Percentiles rank a stretch among this genome's conserved stretches.
These are phyloP conservation scores for Vinca minor DNA, from an alignment of 257 asterid genomes.

Conservation along the genomic window DNA sequence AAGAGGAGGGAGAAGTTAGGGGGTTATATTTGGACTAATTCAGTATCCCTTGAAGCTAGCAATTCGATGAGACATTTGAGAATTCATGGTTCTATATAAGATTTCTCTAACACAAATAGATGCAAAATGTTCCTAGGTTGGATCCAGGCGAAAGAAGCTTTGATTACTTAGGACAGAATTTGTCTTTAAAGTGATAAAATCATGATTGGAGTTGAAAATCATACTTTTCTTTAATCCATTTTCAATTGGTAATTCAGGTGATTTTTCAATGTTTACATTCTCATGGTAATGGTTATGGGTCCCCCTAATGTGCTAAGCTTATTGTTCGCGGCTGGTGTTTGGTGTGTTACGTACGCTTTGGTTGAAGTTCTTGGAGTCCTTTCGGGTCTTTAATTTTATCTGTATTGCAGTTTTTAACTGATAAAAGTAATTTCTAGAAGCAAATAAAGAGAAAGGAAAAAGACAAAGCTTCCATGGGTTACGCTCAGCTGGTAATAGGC, in stretches of 20 bases:
- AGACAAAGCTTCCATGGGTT: constrained; percentile 55
- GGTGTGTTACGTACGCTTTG: constrained; percentile 68
- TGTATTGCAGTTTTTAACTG: constrained; percentile 28
- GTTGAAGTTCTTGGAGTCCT: constrained; percentile 57
- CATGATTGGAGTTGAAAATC: background rate
- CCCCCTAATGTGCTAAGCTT: constrained; percentile 41
- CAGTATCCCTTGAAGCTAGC: background rate
- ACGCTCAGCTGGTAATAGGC: constrained; percentile 91
- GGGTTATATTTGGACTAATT: background rate
- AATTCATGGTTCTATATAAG: background rate
- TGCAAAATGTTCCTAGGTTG: background rate
- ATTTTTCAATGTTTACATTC: constrained; percentile 25
- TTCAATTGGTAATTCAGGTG: constrained; percentile 33
- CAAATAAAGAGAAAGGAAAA: constrained; percentile 19
- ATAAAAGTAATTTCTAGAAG: constrained; percentile 7
- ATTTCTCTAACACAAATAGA: background rate
- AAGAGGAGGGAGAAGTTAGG: background rate
- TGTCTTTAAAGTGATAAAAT: background rate
- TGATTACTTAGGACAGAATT: background rate
- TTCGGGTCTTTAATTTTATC: constrained; percentile 34
- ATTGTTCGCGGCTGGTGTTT: constrained; percentile 58
- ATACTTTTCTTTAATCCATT: background rate
- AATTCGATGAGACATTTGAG: background rate
- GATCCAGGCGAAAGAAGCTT: background rate
- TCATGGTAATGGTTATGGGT: constrained; percentile 45